These are phyloP conservation scores for Torulaspora indica DNA, from an alignment of 805 yeast species.

Conservation along the genomic window DNA sequence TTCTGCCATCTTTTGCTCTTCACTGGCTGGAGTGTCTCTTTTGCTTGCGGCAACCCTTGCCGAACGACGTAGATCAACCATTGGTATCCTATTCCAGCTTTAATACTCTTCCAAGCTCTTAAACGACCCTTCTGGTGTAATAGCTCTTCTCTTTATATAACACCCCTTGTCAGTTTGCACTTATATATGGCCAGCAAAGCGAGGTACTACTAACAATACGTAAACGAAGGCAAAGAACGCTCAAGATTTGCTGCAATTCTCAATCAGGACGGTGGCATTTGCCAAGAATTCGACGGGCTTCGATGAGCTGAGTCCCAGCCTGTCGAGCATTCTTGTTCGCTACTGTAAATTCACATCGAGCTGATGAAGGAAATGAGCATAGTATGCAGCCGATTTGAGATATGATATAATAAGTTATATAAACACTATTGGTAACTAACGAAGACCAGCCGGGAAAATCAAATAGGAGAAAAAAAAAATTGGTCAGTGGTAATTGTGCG, in stretches of 20 bases:
- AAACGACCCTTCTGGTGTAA: too few relatives aligned
- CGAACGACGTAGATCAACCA: constrained; percentile 33
- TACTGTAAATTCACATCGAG: too few relatives aligned
- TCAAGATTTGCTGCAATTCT: constrained; percentile 1
- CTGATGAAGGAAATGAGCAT: not conserved
- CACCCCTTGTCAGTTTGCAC: constrained; percentile 5
- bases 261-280: too few relatives aligned
- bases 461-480: not conserved
- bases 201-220: constrained; percentile 1
- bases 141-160: not conserved
- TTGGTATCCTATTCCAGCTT: not conserved
- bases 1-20: constrained; percentile 6
- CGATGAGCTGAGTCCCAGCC: too few relatives aligned
- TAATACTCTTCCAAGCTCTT: not conserved
- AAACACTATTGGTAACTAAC: constrained; percentile 1
- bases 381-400: not conserved
- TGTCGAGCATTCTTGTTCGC: too few relatives aligned
- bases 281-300: not conserved
- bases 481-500: not conserved
- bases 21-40: constrained; percentile 7
- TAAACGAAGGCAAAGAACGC: not conserved
- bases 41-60: constrained; percentile 24
- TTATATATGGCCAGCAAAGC: constrained; percentile 2
- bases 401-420: not conserved
- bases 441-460: constrained; percentile 1